Evolutionary conservation across 805 yeast species (phyloP), one percentile per base, ranked within the genome.

Genomic region (Cyberlindnera amylophila): DNA sequence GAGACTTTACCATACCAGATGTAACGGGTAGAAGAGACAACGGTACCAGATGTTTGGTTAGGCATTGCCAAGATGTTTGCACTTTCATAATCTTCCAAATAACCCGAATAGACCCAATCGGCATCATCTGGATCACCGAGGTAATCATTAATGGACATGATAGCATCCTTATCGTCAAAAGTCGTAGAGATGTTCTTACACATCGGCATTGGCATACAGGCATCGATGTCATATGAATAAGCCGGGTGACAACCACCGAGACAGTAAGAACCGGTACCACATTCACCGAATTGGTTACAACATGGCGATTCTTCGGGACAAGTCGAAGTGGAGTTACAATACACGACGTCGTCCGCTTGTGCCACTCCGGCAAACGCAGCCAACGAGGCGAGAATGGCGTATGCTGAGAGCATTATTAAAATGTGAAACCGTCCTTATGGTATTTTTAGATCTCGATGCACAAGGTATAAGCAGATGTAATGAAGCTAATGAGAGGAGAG

Each of bases 291-390:
- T 52, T 79, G 82, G 11, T 86, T 78, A 63, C 97, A 89, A 64
- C 97, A 89, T 44, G 97, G 97, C n/a, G 59, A 51, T 35, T 70
- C 72, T 57, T 82, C 78, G 2, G 97, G 96, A 66, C 97, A 89
- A 4, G 69, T 54, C 13, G 55, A 46, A 10, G 78, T 68, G 9
- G 73, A 63, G 48, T 73, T 74, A 66, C 96, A 88, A n/a, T 54
- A 17, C 5, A 41, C 34, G 3, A 34, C 17, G 29, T 34, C 30
- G 10, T 18, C 30, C 16, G 47, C 42, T 7, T 18, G n/a, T 14
- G 28, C 41, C 18, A 17, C 15, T 2, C 35, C 29, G 3, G 31
- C 15, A 9, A 36, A 34, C 2, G 36, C 36, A 5, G 43, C 28
- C 4, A 44, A 6, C 4, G 34, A 23, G 15, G 36, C 44, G 3